Conservation (phyloP, 768 basidiomycete genomes). For the Favolaschia claudopus region DNA sequence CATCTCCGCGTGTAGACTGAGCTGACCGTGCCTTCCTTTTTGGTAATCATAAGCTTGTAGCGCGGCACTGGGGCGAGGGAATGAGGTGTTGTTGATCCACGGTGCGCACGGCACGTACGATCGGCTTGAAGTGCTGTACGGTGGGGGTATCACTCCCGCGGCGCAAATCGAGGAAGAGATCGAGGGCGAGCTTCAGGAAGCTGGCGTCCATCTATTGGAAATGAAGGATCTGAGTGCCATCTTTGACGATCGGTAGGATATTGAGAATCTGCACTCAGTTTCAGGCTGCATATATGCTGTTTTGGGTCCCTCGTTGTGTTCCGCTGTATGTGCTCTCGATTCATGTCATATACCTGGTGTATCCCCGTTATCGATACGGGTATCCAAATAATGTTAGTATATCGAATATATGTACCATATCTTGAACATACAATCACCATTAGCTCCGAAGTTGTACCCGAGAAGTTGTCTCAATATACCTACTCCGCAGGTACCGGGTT, state of each 20-base stretch:
- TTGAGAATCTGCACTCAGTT: not conserved
- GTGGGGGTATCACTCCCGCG: slow-evolving; percentile 62
- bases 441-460: too few species aligned
- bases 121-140: slow-evolving; percentile 67
- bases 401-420: too few species aligned
- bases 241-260: slow-evolving; percentile 59
- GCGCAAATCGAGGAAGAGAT: slow-evolving; percentile 62
- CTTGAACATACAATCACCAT: too few species aligned
- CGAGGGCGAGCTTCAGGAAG: slow-evolving; percentile 73
- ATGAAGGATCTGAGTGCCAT: slow-evolving; percentile 70
- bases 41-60: slow-evolving; percentile 54
- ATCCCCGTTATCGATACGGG: too few species aligned
- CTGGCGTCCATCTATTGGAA: slow-evolving; percentile 68
- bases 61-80: slow-evolving; percentile 67
- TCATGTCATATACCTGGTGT: too few species aligned
- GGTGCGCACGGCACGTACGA: slow-evolving; percentile 76
- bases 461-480: too few species aligned
- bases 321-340: too few species aligned
- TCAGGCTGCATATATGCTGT: not conserved
- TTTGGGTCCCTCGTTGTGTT: too few species aligned
- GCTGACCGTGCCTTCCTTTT: slow-evolving; percentile 11
- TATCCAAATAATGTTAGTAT: too few species aligned
- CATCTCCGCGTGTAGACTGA: not conserved
- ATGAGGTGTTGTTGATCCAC: slow-evolving; percentile 67
- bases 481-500: too few species aligned